A percentile compares a stretch with the other conserved stretches of the same genome.
These are phyloP conservation scores for Lipomyces japonicus DNA, from an alignment of 805 yeast species.

Conservation along the genomic window DNA sequence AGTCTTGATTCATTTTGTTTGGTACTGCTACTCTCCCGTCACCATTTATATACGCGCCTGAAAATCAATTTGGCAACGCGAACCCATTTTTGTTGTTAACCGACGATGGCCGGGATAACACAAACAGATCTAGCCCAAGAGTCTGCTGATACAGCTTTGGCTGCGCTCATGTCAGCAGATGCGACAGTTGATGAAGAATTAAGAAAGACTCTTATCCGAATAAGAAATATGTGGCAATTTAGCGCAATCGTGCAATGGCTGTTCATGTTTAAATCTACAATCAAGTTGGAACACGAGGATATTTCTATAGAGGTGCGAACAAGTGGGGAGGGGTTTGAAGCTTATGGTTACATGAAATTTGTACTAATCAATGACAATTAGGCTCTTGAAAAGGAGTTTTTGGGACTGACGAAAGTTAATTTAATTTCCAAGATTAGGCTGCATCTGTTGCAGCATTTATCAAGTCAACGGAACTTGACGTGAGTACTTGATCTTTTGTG, in stretches of 20 bases:
- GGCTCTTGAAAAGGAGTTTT: constrained; percentile 36
- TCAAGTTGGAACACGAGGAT: constrained; percentile 31
- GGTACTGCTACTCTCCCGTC: too few species aligned
- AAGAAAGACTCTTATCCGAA: constrained; percentile 17
- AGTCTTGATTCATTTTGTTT: too few species aligned
- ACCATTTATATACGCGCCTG: too few species aligned
- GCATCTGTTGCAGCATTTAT: constrained; percentile 18
- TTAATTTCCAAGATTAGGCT: constrained; percentile 25
- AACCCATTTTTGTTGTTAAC: too few species aligned
- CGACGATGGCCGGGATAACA: too few species aligned
- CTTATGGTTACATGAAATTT: background rate
- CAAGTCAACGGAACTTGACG: constrained; percentile 24
- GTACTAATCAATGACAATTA: constrained; percentile 16
- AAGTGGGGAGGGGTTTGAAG: background rate
- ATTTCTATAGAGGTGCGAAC: constrained; percentile 29
- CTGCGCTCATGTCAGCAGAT: constrained; percentile 21
- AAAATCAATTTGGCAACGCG: too few species aligned
- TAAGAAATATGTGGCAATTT: constrained; percentile 37
- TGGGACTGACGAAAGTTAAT: constrained; percentile 30
- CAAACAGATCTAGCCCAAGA: too few species aligned
- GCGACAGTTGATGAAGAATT: constrained; percentile 14
- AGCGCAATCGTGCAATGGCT: constrained; percentile 34
- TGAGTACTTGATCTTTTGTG: constrained; percentile 1
- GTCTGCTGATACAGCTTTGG: constrained; percentile 25
- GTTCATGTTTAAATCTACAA: constrained; percentile 28